Evolutionary conservation across 2,329 filamentous ascomycete species (phyloP), one percentile per base, ranked within the genome.

Genomic region (Phialophora tarda): DNA sequence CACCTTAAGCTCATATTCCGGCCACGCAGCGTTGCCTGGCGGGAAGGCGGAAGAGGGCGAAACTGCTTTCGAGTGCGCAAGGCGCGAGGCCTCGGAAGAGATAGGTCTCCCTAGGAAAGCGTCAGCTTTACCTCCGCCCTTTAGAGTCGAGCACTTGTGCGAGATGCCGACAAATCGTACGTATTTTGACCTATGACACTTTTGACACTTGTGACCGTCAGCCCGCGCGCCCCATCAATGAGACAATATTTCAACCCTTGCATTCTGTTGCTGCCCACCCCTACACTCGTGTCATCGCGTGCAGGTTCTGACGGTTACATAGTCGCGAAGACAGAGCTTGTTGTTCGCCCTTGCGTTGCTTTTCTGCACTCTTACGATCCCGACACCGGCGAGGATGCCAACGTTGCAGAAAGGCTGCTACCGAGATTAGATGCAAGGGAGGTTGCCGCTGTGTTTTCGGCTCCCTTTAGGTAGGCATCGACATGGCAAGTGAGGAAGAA

Each of bases 371-470:
- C 88, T 5, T 85, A 86, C 72, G 81, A 84, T 68, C 78, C 80
- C 32, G 69, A 66, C 30, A 79, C 77, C 3, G 78, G 77, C 11
- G 70, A 75, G 59, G 76, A 77, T 68, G 83, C 81, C 0, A 82
- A 84, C 60, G 88, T 87, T 2, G 91, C 91, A 74, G 88, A 89
- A 71, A 86, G 83, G 67, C 85, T 93, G 78, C 92, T 92, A 66
- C 93, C 94, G 0, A 85, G 88, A 47, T 84, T 97, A 11, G 92
- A 97, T 78, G 91, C 93, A 1, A 89, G 91, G 71, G 94, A 98
- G 79, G 94, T 98, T 1, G 93, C 93, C 1, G 93, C 93, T 53
- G 92, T 98, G 38, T 98, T 98, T 80, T 94, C 91, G 4, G 93
- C 91, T 4, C 91, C 92, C 0, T 92, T 98, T 73, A 87, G 38